Evolutionary conservation across 306 rosid genomes (phyloP).

Genomic region (Acacia acuminata): DNA sequence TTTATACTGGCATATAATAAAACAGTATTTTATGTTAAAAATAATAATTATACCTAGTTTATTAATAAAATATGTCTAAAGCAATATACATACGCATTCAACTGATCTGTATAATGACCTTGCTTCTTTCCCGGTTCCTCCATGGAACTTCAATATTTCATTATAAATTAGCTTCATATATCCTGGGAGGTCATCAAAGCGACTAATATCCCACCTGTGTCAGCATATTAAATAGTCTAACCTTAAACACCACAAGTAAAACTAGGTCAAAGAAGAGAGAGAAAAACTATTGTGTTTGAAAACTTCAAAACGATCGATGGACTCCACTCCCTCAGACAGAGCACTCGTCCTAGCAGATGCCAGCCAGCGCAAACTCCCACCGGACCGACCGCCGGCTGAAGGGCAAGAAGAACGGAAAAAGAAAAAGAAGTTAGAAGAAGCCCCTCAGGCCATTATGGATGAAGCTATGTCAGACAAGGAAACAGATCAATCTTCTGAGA

Average conservation of each 20-base stretch:
- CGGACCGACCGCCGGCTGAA: no score
- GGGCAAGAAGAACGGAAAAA: no score
- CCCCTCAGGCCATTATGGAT: no score
- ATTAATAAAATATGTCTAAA: neutral
- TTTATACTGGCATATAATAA: neutral
- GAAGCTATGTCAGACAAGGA: no score
- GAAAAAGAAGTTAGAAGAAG: no score
- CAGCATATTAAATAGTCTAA: neutral
- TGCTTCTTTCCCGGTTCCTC: neutral
- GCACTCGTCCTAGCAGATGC: no score
- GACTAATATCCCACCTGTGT: neutral
- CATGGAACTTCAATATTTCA: conserved; percentile 9
- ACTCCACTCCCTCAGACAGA: no score
- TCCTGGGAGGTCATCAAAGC: neutral
- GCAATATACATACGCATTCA: conserved; percentile 3
- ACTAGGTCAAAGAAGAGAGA: neutral
- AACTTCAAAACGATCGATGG: no score
- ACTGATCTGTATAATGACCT: conserved; percentile 3
- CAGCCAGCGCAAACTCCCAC: no score
- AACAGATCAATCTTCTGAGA: no score
- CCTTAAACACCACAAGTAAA: neutral
- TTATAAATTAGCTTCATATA: neutral
- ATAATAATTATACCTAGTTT: neutral
- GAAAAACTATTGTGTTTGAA: no score
- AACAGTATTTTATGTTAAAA: neutral